A percentile compares a stretch with the other conserved stretches of the same genome.
Conservation (phyloP, 2,329 filamentous ascomycete species). For the Talaromyces pinophilus region DNA sequence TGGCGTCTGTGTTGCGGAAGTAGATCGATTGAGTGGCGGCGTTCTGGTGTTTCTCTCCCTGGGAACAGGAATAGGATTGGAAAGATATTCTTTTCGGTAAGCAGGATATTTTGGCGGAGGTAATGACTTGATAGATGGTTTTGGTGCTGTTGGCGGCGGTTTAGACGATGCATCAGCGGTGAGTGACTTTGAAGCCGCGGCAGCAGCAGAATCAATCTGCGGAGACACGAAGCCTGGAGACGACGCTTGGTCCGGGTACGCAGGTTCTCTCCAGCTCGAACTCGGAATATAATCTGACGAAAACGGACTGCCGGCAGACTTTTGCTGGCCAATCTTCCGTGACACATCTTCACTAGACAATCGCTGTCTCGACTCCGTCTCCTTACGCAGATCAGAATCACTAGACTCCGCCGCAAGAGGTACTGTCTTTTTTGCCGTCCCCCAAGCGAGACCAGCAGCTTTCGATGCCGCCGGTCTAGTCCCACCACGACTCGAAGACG, state of each 20-base stretch:
- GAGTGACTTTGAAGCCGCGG: constrained; percentile 10
- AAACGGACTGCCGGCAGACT: neutral
- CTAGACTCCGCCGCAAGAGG: constrained; percentile 25
- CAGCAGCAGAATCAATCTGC: constrained; percentile 23
- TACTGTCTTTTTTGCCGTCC: constrained; percentile 28
- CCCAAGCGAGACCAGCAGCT: constrained; percentile 65
- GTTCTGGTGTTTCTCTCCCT: constrained; percentile 11
- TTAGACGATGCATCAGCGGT: neutral
- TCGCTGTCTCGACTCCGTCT: constrained; percentile 22
- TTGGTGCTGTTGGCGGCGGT: constrained; percentile 21
- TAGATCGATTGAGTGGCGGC: constrained; percentile 22
- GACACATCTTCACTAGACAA: constrained; percentile 12
- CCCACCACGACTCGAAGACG: constrained; percentile 43
- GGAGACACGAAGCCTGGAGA: neutral
- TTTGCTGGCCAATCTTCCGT: constrained; percentile 14
- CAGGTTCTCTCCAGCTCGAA: constrained; percentile 25
- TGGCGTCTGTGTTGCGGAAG: constrained; percentile 21
- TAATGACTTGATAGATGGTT: constrained; percentile 43
- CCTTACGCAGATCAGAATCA: constrained; percentile 27
- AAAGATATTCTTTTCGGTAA: constrained; percentile 23
- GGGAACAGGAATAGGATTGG: neutral
- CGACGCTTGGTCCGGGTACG: constrained; percentile 15
- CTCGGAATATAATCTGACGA: constrained; percentile 26
- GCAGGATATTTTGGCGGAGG: constrained; percentile 28
- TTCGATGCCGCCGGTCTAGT: constrained; percentile 60